Conservation (phyloP, 176 grass and related monocot genomes). For the Canna indica region DNA sequence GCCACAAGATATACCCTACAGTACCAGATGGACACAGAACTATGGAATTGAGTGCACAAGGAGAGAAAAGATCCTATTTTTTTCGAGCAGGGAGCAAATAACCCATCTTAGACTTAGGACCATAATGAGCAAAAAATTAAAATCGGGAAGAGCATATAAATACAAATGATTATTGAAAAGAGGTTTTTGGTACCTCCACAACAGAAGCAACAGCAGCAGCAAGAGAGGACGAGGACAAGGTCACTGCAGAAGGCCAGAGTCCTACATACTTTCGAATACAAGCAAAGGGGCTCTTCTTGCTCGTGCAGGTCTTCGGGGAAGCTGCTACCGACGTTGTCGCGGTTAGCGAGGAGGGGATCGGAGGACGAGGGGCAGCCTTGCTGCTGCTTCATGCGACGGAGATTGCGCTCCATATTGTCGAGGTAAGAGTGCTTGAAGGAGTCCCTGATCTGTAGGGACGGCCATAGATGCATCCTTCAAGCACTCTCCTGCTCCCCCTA, state of each 20-base stretch:
- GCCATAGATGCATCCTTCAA: slow-evolving; percentile 75
- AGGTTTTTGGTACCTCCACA: slow-evolving; percentile 48
- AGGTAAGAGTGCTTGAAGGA: slow-evolving; percentile 79
- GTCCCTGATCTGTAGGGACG: slow-evolving; percentile 62
- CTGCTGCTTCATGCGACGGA: slow-evolving; percentile 43
- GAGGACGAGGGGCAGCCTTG: neutral
- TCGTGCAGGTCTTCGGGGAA: neutral
- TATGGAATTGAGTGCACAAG: neutral
- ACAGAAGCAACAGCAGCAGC: slow-evolving; percentile 78
- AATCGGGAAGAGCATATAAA: neutral
- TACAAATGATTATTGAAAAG: neutral
- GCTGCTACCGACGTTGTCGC: slow-evolving; percentile 5
- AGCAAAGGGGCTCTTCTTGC: slow-evolving; percentile 10
- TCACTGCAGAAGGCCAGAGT: slow-evolving; percentile 29
- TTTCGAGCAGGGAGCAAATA: neutral
- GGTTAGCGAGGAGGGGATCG: slow-evolving; percentile 7
- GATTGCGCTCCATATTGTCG: slow-evolving; percentile 73
- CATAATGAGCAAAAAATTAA: neutral
- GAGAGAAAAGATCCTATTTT: neutral
- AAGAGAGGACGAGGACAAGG: slow-evolving; percentile 50
- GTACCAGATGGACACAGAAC: neutral
- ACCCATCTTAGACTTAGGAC: neutral
- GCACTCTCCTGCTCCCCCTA: neutral
- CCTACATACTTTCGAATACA: slow-evolving; percentile 27
- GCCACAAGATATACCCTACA: neutral